Evolutionary conservation across 768 basidiomycete species (phyloP).

Genomic region (Boletellus ananas): DNA sequence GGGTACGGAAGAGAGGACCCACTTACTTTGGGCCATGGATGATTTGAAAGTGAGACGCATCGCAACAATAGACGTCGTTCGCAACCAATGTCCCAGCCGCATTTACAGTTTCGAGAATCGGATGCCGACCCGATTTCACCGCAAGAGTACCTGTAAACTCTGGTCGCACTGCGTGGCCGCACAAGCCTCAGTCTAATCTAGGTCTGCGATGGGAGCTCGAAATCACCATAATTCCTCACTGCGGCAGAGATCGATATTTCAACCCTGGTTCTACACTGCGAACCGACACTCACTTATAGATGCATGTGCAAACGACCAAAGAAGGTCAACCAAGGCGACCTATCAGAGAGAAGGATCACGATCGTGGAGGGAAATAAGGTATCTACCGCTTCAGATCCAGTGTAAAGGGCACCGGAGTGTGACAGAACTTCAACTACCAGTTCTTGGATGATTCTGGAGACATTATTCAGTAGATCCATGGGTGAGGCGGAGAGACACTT

Average conservation of each 20-base stretch:
- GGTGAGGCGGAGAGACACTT: constrained; percentile 5
- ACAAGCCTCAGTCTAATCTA: not conserved
- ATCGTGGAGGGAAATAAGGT: not conserved
- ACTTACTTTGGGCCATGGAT: constrained; percentile 87
- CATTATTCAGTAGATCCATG: not conserved
- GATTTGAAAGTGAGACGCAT: constrained; percentile 83
- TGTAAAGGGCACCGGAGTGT: constrained; percentile 79
- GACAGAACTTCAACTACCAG: constrained; percentile 66
- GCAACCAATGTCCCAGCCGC: constrained; percentile 68
- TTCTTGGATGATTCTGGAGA: constrained; percentile 69
- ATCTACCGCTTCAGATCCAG: constrained; percentile 81
- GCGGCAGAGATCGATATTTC: not conserved
- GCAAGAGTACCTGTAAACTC: constrained; percentile 89
- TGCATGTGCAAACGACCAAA: constrained; percentile 83
- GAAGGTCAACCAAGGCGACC: constrained; percentile 86
- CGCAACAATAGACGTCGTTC: constrained; percentile 88
- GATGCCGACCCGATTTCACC: constrained; percentile 86
- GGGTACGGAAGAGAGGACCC: not conserved
- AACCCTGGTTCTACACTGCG: not conserved
- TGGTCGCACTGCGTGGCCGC: constrained; percentile 61
- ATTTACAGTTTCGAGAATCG: constrained; percentile 74
- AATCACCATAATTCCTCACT: constrained; percentile 50
- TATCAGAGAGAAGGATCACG: constrained; percentile 24
- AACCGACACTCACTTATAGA: constrained; percentile 62
- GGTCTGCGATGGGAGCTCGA: not conserved